A percentile compares a stretch with the other conserved stretches of the same genome.
phyloP scores from a whole-genome alignment of 2,329 filamentous ascomycete genomes.

The Fusarium musae region DNA sequence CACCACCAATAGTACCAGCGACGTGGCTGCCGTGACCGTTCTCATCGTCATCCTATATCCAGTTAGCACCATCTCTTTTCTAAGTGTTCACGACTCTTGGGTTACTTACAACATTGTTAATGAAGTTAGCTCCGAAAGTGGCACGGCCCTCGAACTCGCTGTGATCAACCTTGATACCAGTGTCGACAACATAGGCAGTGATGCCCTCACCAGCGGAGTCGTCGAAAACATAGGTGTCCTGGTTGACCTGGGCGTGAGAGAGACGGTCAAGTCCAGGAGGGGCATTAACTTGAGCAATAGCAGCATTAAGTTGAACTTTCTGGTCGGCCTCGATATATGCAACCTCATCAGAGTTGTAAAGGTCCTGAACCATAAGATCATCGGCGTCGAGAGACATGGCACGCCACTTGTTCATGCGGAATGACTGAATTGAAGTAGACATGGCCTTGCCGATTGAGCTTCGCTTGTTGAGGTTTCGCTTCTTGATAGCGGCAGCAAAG shows the following conservation, averaged over 20 bases:
- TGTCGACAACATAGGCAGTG: slow-evolving; percentile 73
- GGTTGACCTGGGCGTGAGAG: slow-evolving; percentile 55
- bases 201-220: slow-evolving; percentile 63
- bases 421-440: slow-evolving; percentile 59
- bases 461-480: slow-evolving; percentile 67
- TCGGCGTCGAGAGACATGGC: slow-evolving; percentile 65
- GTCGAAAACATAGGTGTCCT: slow-evolving; percentile 59
- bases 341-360: slow-evolving; percentile 61
- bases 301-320: slow-evolving; percentile 54
- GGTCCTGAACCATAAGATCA: slow-evolving; percentile 59
- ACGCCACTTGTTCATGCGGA: slow-evolving; percentile 62
- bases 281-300: slow-evolving; percentile 64
- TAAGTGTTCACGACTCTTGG: not conserved
- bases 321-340: slow-evolving; percentile 65
- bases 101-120: slow-evolving; percentile 57
- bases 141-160: slow-evolving; percentile 67
- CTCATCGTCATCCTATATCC: slow-evolving; percentile 59
- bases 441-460: slow-evolving; percentile 58
- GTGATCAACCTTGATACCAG: slow-evolving; percentile 68
- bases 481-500: slow-evolving; percentile 62
- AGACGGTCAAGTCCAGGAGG: slow-evolving; percentile 65
- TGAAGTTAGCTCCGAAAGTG: slow-evolving; percentile 62
- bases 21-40: slow-evolving; percentile 75
- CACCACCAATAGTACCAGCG: slow-evolving; percentile 69
- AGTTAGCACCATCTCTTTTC: not conserved